Conservation (phyloP, 768 basidiomycete genomes). For the Termitomyces sp. region DNA sequence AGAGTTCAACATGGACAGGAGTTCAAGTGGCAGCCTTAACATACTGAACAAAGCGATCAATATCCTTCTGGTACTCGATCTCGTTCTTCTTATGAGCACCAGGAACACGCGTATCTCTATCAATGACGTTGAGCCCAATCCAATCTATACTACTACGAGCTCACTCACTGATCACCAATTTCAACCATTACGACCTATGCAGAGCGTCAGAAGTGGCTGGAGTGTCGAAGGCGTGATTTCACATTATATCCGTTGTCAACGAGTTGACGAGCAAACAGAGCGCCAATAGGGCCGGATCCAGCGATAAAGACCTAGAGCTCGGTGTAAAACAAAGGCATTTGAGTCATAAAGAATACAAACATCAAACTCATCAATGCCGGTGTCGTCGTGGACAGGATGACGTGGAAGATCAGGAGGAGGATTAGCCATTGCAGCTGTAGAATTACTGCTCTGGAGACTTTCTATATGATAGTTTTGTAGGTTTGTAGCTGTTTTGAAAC, state of each 20-base stretch:
- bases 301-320: not conserved
- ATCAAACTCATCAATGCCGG: not conserved
- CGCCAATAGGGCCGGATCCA: not conserved
- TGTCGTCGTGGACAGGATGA: not conserved
- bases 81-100: slow-evolving; percentile 25
- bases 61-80: slow-evolving; percentile 27
- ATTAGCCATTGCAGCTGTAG: not conserved
- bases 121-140: not conserved
- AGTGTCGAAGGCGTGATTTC: not conserved
- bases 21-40: not conserved
- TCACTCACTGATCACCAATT: not conserved
- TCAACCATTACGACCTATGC: not conserved
- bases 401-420: not conserved
- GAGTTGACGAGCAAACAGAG: not conserved
- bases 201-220: not conserved
- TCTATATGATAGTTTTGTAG: not conserved
- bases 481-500: not conserved
- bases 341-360: not conserved
- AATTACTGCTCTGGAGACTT: not conserved
- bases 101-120: slow-evolving; percentile 5
- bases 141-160: not conserved
- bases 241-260: not conserved
- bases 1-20: not conserved
- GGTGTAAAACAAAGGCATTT: not conserved
- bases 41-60: slow-evolving; percentile 22